A percentile compares a stretch with the other conserved stretches of the same genome.
Conservation (phyloP, 1,284 basidiomycete species). For the Malassezia vespertilionis region DNA sequence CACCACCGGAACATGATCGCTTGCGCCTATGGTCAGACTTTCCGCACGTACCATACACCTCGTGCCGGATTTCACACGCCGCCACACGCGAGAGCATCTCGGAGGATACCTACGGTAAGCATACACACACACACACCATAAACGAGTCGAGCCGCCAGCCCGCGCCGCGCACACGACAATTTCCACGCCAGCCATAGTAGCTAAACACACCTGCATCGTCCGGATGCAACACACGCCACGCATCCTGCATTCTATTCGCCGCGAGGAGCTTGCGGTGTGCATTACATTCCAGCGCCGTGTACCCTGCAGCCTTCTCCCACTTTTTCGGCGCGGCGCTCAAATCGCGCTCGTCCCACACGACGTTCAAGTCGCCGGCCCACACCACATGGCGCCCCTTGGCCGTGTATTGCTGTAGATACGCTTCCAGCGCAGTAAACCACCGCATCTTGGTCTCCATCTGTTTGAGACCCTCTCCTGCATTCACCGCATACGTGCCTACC, state of each 20-base stretch:
- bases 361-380: constrained; percentile 80
- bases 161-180: constrained; percentile 65
- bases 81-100: constrained; percentile 57
- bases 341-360: constrained; percentile 54
- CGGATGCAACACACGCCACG: constrained; percentile 66
- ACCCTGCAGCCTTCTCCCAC: constrained; percentile 49
- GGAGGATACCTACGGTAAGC: constrained; percentile 47
- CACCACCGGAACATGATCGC: constrained; percentile 63
- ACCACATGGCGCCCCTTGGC: constrained; percentile 64
- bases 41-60: no score
- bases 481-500: constrained; percentile 75
- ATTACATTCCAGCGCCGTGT: constrained; percentile 54
- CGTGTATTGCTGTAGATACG: constrained; percentile 62
- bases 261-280: constrained; percentile 45
- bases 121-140: constrained; percentile 41
- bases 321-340: constrained; percentile 48
- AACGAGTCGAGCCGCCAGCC: constrained; percentile 77
- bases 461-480: constrained; percentile 68
- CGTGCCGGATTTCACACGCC: constrained; percentile 67
- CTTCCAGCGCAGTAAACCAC: constrained; percentile 49
- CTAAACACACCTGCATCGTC: constrained; percentile 58
- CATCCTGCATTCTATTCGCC: constrained; percentile 27
- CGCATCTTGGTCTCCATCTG: constrained; percentile 27
- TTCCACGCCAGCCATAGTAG: constrained; percentile 74
- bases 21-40: no score